Base-by-base conservation (phyloP, 2,329 filamentous ascomycete species). In the Seiridium cupressi region DNA sequence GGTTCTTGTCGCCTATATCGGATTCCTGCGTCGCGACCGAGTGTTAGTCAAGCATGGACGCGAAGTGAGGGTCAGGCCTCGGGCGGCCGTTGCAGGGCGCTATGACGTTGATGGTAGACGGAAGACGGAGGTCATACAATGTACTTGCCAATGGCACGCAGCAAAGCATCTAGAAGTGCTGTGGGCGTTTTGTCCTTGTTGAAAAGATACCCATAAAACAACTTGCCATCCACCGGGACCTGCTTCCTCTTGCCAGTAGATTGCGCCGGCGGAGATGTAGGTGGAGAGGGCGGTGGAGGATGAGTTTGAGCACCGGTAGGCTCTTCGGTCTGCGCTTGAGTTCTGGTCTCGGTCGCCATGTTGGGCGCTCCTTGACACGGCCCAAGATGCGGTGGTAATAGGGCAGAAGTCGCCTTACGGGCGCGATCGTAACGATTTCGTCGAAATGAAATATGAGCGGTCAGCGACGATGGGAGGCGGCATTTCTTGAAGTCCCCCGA, bases 171-270 rank as follows among this genome's bases (percentile, higher is more conserved):
- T 35, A 93, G 81, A 49, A 88, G 73, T 57, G 84, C 83, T 3
- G 89, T 88, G 4, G 90, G 86, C 53, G 83, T 84, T 73, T 91
- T 92, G 72, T 90, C 81, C 42, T 78, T 74, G 64, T 87, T 83
- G 69, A 90, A 91, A 68, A 93, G 80, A 72, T 89, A 88, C 54
- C 85, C 84, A 76, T 91, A 92, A 65, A 78, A 83, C 55, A 69
- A 61, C 54, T 73, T 75, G n/a, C 63, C 68, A 58, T 68, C 64
- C 4, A 62, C 61, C 26, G 63, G 65, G 5, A 66, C 61, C 32
- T 64, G 57, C 49, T 60, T 61, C 31, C 46, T n/a, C 55, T 32
- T 34, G 26, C 34, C 40, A 13, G 32, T 31, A 26, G 63, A 46
- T 34, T 59, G 57, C 7, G 63, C 32, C 18, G 64, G 61, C 5